Percentiles rank a stretch among this genome's conserved stretches.
Evolutionary conservation across 148 eudicot genomes (phyloP).

Genomic region (Rhododendron mucronatum): DNA sequence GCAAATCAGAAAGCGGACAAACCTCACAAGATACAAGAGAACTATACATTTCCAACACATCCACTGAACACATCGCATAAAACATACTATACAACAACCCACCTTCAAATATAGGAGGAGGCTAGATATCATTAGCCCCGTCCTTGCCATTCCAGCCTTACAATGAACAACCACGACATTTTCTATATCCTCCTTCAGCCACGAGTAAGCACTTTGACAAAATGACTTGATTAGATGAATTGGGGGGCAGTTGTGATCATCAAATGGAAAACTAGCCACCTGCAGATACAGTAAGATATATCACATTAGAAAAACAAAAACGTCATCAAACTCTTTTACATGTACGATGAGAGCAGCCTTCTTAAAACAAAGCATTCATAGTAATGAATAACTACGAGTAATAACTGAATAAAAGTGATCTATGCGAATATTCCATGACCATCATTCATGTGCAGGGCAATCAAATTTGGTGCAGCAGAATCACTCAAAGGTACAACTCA

Average conservation of each 20-base stretch:
- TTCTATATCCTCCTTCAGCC: conserved; percentile 99
- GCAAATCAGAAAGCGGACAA: neutral
- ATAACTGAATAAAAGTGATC: neutral
- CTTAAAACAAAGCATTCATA: neutral
- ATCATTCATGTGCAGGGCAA: neutral
- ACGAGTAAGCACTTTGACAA: conserved; percentile 96
- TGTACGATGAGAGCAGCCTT: neutral
- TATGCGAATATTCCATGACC: neutral
- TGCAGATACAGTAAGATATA: conserved; percentile 23
- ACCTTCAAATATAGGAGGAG: conserved; percentile 93
- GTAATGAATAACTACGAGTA: neutral
- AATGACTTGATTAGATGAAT: conserved; percentile 75
- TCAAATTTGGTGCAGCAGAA: neutral
- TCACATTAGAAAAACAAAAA: neutral
- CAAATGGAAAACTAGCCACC: conserved; percentile 99
- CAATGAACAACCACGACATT: conserved; percentile 99
- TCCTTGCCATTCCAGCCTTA: conserved; percentile 99
- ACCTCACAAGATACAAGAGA: neutral
- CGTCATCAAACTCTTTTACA: neutral
- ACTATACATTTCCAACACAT: neutral
- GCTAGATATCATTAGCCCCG: conserved; percentile 96
- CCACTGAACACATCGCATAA: neutral
- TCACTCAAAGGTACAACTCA: conserved; percentile 1
- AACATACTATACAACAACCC: conserved; percentile 4
- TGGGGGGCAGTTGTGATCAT: conserved; percentile 99